phyloP scores from a whole-genome alignment of 176 grass and related monocot genomes.

The barley (Hordeum vulgare) region DNA sequence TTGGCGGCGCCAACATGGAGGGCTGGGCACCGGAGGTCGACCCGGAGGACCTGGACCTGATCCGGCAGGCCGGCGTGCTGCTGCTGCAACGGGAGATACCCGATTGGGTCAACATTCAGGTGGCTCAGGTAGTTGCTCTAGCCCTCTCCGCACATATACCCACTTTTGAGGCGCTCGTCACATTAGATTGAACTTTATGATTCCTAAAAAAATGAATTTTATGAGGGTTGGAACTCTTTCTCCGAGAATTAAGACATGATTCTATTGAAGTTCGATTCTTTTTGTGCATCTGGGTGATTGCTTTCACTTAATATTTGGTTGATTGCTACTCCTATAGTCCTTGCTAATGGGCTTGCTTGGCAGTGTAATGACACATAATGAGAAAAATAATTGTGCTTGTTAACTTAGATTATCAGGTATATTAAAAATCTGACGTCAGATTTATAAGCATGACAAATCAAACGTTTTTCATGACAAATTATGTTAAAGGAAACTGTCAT shows the following conservation, averaged over 20 bases:
- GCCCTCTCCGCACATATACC: neutral
- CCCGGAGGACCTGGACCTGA: constrained; percentile 54
- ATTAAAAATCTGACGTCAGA: too few relatives aligned
- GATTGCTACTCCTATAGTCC: neutral
- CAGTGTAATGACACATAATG: neutral
- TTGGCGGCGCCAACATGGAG: constrained; percentile 92
- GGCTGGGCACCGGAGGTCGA: constrained; percentile 59
- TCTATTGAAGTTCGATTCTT: neutral
- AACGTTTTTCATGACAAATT: too few relatives aligned
- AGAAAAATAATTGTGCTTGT: neutral
- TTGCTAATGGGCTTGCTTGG: neutral
- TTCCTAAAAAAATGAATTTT: neutral
- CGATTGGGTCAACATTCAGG: constrained; percentile 85
- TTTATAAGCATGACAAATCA: too few relatives aligned
- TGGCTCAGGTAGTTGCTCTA: constrained; percentile 59
- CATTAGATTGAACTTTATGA: neutral
- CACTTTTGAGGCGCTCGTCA: neutral
- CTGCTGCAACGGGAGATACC: constrained; percentile 93
- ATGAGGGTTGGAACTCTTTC: neutral
- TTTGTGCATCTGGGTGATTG: neutral
- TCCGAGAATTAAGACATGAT: neutral
- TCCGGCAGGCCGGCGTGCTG: constrained; percentile 57
- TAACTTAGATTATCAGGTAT: neutral
- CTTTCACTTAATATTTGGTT: neutral
- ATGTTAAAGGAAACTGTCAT: too few relatives aligned